These are phyloP conservation scores for Ustilago cynodontis DNA, from an alignment of 1,284 basidiomycete genomes.

Conservation along the genomic window DNA sequence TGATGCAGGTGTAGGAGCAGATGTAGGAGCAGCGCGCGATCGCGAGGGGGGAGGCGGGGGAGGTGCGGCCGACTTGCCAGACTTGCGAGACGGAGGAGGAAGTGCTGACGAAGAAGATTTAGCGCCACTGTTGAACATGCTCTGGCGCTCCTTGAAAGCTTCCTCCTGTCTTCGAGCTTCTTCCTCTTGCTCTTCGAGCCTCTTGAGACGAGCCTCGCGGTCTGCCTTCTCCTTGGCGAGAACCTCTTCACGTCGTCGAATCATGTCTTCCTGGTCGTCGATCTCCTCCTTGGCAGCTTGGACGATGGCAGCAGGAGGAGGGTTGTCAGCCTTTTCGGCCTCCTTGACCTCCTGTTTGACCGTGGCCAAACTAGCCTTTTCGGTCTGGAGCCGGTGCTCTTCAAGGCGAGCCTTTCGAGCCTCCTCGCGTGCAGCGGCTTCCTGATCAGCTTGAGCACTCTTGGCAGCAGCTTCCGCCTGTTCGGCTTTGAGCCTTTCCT, in stretches of 20 bases:
- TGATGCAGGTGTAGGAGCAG: conserved; percentile 48
- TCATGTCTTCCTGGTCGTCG: conserved; percentile 60
- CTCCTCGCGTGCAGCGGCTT: conserved; percentile 67
- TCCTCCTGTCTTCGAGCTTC: conserved; percentile 62
- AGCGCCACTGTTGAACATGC: conserved; percentile 46
- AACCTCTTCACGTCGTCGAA: conserved; percentile 62
- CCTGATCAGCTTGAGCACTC: conserved; percentile 65
- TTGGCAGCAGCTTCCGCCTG: conserved; percentile 64
- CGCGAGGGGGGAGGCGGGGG: conserved; percentile 50
- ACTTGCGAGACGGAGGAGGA: conserved; percentile 57
- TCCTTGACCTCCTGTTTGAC: conserved; percentile 60
- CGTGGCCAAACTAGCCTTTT: conserved; percentile 49
- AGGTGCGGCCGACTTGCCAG: conserved; percentile 40
- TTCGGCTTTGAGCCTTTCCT: conserved; percentile 64
- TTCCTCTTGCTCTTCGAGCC: conserved; percentile 64
- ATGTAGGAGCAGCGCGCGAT: conserved; percentile 44
- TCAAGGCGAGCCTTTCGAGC: conserved; percentile 64
- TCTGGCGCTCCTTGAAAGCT: conserved; percentile 62
- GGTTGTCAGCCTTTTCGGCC: conserved; percentile 44
- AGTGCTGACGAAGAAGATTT: conserved; percentile 46
- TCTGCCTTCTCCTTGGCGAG: conserved; percentile 65
- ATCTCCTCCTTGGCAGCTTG: conserved; percentile 63
- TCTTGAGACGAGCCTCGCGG: conserved; percentile 57
- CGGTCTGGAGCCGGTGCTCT: conserved; percentile 58
- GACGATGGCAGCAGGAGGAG: conserved; percentile 52